Conservation (phyloP, 345 rosid genomes). For the Populus davidiana region DNA sequence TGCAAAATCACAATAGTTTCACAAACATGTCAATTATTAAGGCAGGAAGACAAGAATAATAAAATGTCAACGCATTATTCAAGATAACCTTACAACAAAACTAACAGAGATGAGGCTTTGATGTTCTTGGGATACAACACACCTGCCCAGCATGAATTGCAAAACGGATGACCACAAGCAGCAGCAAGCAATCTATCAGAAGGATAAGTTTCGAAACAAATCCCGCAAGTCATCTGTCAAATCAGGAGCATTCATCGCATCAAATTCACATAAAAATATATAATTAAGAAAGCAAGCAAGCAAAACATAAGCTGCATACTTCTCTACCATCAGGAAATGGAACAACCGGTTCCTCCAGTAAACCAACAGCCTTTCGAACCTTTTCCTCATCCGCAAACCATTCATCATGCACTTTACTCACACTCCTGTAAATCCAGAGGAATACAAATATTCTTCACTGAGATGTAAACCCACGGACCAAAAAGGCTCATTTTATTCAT, state of each 20-base stretch:
- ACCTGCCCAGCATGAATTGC: slow-evolving; percentile 33
- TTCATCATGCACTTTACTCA: slow-evolving; percentile 38
- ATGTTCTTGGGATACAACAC: background rate
- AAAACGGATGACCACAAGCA: slow-evolving; percentile 37
- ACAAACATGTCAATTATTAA: background rate
- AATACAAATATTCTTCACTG: background rate
- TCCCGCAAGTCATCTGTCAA: slow-evolving; percentile 31
- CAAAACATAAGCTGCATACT: slow-evolving; percentile 7
- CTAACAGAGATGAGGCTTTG: background rate
- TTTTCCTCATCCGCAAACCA: slow-evolving; percentile 36
- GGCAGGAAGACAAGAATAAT: background rate
- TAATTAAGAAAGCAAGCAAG: background rate
- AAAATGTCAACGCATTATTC: background rate
- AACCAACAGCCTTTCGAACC: slow-evolving; percentile 31
- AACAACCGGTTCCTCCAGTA: slow-evolving; percentile 21
- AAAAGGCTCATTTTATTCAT: background rate
- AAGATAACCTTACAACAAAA: slow-evolving; percentile 1
- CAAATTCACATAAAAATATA: background rate
- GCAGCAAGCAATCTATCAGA: slow-evolving; percentile 22
- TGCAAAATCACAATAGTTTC: background rate
- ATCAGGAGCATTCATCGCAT: background rate
- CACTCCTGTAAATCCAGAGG: slow-evolving; percentile 24
- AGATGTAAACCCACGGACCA: background rate
- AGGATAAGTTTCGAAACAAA: slow-evolving; percentile 32
- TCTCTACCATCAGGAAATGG: slow-evolving; percentile 25